Base-by-base conservation (phyloP, 345 rosid genomes). In the Trapa incisa region DNA sequence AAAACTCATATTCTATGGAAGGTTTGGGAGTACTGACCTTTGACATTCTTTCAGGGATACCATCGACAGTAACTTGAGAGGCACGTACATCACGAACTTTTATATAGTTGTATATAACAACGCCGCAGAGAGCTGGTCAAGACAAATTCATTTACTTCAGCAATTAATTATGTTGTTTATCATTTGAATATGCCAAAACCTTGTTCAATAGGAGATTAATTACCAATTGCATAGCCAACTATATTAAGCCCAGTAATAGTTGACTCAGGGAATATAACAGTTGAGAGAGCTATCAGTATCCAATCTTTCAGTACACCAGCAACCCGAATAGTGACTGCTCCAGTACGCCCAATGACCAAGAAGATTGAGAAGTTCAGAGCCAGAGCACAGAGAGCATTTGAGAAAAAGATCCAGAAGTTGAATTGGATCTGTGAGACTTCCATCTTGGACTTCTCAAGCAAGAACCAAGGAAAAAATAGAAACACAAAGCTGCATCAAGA, bases 271-370 rank as follows among this genome's bases (percentile, higher is more conserved):
- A 94, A 94, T 71, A 94, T 78, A 73, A 94, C 85, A 4, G 96
- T 87, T 12, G 97, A 94, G 65, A 94, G 97, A 47, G 97, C 95
- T 73, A 94, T 91, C 54, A 95, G 82, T 76, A 95, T 91, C 99
- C 99, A 95, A 77, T 95, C 99, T 77, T 95, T 95, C 57, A 95
- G 79, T 71, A 95, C 99, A 53, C 99, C 97, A 70, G 99, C 99
- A 69, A 95, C 99, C 74, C 99, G 85, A 69, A 95, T 84, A 29
- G 96, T 95, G 56, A 95, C 93, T 2, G 99, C 99, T 66, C 99
- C 96, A 39, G 97, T 95, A 82, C 96, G 87, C 47, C 96, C 97
- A 37, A 95, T 91, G 17, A 95, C 99, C 72, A 95, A 78, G 83
- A 95, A 95, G 74, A 84, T 91, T 69, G 99, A 87, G 80, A 91